Conservation (phyloP, 495 filamentous ascomycete species). For the Annulohypoxylon maeteangense region DNA sequence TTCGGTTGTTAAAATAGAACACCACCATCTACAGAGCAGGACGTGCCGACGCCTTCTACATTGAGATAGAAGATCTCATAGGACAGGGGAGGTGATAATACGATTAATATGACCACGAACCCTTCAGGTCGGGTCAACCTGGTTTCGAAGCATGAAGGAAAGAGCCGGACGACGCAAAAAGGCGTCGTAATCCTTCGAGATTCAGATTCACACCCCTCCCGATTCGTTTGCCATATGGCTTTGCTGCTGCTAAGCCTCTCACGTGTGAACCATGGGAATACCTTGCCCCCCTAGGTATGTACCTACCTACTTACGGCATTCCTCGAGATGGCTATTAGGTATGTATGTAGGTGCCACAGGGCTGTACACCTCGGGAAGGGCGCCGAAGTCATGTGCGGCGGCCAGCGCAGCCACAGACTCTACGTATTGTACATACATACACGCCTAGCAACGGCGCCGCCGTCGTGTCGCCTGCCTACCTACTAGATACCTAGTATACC, state of each 20-base stretch:
- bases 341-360: not conserved
- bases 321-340: not conserved
- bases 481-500: no score
- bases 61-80: not conserved
- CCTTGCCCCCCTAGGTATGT: not conserved
- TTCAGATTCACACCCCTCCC: conserved; percentile 7
- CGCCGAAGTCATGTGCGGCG: conserved; percentile 14
- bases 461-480: not conserved
- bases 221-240: not conserved
- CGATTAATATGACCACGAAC: no score
- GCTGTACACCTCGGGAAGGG: conserved; percentile 22
- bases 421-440: not conserved
- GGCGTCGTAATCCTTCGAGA: conserved; percentile 24
- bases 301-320: not conserved
- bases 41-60: not conserved
- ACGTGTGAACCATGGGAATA: conserved; percentile 5
- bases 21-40: not conserved
- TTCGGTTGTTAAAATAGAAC: conserved; percentile 38
- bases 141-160: conserved; percentile 13
- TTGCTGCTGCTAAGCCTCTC: not conserved
- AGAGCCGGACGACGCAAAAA: conserved; percentile 8
- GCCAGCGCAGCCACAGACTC: not conserved
- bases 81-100: not conserved
- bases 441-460: conserved; percentile 7
- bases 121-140: not conserved